Conservation (phyloP, 106 monocot genomes). For the Alisma plantagoaquatica region DNA sequence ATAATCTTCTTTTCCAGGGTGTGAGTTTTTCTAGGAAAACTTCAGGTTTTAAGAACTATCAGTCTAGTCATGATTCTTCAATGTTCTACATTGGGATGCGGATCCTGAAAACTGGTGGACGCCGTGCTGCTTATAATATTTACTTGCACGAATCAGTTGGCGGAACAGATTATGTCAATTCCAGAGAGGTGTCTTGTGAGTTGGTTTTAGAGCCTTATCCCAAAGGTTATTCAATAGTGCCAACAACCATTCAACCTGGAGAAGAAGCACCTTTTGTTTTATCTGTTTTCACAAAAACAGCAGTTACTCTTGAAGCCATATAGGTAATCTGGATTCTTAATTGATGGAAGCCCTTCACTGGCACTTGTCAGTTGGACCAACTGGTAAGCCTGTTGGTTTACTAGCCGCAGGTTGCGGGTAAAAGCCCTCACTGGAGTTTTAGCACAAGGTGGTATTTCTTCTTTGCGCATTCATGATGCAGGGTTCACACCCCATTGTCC, state of each 20-base stretch:
- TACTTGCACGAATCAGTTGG: conserved; percentile 98
- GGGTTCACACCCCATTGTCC: too few species aligned
- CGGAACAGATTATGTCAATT: conserved; percentile 97
- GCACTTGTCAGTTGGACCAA: too few species aligned
- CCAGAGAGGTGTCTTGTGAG: conserved; percentile 97
- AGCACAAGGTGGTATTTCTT: too few species aligned
- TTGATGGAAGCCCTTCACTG: too few species aligned
- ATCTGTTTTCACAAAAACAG: conserved; percentile 89
- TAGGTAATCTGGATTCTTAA: too few species aligned
- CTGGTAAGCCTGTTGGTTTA: too few species aligned
- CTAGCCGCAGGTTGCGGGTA: too few species aligned
- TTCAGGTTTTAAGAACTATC: conserved; percentile 74
- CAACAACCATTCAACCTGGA: conserved; percentile 94
- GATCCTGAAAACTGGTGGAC: conserved; percentile 83
- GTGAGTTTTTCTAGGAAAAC: conserved; percentile 87
- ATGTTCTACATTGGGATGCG: conserved; percentile 98
- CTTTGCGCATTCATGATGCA: too few species aligned
- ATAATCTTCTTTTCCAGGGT: conserved; percentile 40
- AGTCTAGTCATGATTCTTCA: conserved; percentile 81
- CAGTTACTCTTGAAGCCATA: conserved; percentile 71
- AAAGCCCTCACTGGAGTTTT: too few species aligned
- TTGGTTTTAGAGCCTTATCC: conserved; percentile 89
- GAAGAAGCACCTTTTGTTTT: conserved; percentile 98
- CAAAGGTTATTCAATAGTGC: conserved; percentile 93
- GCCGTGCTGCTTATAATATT: conserved; percentile 95